phyloP scores from a whole-genome alignment of 2,329 filamentous ascomycete species.

The Xylariaceae sp. region DNA sequence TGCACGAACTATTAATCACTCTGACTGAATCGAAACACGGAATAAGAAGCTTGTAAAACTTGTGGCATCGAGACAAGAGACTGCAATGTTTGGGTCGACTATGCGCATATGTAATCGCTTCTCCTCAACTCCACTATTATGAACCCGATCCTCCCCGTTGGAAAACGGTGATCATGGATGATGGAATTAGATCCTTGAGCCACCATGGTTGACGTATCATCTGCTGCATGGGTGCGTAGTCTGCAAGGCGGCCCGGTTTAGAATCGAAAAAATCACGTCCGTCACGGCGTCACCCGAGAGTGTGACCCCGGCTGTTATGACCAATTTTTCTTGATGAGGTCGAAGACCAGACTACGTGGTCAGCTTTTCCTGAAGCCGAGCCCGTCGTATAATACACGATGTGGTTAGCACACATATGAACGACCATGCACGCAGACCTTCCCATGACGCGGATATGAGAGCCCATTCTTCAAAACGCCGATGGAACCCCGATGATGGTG shows the following conservation, averaged over 20 bases:
- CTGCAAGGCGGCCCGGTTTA: neutral
- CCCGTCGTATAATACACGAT: conserved; percentile 17
- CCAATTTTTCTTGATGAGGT: conserved; percentile 13
- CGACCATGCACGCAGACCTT: conserved; percentile 13
- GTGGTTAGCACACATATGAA: conserved; percentile 9
- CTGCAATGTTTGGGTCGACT: too few species aligned
- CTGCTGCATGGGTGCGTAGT: neutral
- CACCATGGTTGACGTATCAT: too few species aligned
- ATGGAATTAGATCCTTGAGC: too few species aligned
- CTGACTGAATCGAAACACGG: too few species aligned
- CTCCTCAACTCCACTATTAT: too few species aligned
- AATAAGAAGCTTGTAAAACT: too few species aligned
- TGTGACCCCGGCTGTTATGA: neutral
- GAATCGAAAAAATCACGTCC: neutral
- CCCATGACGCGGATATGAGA: conserved; percentile 5
- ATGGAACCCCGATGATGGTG: conserved; percentile 17
- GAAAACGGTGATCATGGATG: too few species aligned
- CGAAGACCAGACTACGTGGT: conserved; percentile 9
- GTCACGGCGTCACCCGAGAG: neutral
- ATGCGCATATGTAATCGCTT: too few species aligned
- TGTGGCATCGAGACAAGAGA: too few species aligned
- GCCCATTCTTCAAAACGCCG: conserved; percentile 18
- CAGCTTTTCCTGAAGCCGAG: conserved; percentile 10
- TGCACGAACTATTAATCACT: too few species aligned
- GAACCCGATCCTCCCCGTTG: too few species aligned